Conservation (phyloP, 257 asterid genomes). For the Nicotiana knightiana region DNA sequence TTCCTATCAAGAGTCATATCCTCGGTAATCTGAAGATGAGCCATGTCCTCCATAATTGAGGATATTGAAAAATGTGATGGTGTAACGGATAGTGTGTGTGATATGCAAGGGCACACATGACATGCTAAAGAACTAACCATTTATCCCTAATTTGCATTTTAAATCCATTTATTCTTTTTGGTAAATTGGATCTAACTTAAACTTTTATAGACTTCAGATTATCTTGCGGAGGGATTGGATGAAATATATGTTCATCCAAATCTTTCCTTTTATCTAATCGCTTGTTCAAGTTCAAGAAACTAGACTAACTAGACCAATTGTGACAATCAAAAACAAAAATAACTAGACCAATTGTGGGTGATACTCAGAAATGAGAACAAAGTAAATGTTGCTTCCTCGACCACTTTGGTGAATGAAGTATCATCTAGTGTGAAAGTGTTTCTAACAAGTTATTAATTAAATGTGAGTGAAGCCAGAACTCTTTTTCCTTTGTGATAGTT, state of each 20-base stretch:
- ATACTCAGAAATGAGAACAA: not conserved
- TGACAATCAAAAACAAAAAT: too few species aligned
- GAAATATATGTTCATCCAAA: not conserved
- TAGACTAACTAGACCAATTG: not conserved
- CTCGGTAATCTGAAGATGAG: too few species aligned
- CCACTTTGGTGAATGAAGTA: constrained; percentile 3
- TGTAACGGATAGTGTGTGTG: not conserved
- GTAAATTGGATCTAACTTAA: not conserved
- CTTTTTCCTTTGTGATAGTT: not conserved
- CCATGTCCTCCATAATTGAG: not conserved
- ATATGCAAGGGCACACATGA: not conserved
- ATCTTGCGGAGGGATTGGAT: not conserved
- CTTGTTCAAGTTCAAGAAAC: not conserved
- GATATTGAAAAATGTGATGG: not conserved
- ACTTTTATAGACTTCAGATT: not conserved
- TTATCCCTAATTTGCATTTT: not conserved
- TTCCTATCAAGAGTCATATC: too few species aligned
- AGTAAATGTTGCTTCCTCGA: not conserved
- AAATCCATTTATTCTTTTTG: not conserved
- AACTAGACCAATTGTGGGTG: not conserved
- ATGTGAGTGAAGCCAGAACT: not conserved
- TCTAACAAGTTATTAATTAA: not conserved
- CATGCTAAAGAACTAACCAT: not conserved
- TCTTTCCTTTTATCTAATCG: not conserved
- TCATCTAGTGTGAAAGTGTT: not conserved